These are phyloP conservation scores for Auriscalpium microsporum DNA, from an alignment of 768 basidiomycete genomes.

Conservation along the genomic window DNA sequence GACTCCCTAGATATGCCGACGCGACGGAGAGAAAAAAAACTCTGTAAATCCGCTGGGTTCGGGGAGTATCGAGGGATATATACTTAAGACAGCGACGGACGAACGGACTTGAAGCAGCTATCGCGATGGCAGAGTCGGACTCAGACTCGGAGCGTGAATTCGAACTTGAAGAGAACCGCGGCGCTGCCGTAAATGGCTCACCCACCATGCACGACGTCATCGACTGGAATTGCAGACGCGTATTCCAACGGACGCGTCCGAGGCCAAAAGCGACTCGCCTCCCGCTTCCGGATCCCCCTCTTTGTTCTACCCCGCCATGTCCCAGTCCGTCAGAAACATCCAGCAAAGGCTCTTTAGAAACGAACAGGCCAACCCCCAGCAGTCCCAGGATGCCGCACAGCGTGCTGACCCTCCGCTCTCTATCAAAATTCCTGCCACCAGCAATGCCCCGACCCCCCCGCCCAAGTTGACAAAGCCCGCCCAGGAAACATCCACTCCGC, in stretches of 20 bases:
- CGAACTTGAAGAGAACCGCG: not conserved
- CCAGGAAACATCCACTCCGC: not conserved
- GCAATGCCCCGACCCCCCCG: not conserved
- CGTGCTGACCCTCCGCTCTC: not conserved
- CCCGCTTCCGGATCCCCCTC: constrained; percentile 10
- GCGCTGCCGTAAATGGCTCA: not conserved
- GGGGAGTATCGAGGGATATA: too few relatives aligned
- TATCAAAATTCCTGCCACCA: not conserved
- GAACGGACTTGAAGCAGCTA: too few relatives aligned
- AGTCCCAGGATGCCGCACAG: constrained; percentile 16
- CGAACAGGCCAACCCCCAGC: constrained; percentile 28
- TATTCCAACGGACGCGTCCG: not conserved
- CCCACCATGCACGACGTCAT: not conserved
- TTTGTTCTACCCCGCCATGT: constrained; percentile 27
- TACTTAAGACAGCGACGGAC: too few relatives aligned
- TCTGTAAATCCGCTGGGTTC: too few relatives aligned
- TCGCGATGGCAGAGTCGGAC: too few relatives aligned
- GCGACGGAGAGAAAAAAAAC: too few relatives aligned
- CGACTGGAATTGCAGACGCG: not conserved
- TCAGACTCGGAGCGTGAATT: too few relatives aligned
- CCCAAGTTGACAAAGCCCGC: not conserved
- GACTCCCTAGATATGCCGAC: too few relatives aligned
- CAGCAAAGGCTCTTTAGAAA: constrained; percentile 60
- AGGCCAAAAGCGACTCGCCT: constrained; percentile 1
- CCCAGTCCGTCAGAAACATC: constrained; percentile 42